Percentiles rank a stretch among this genome's conserved stretches.
Evolutionary conservation across 2,329 filamentous ascomycete genomes (phyloP).

Genomic region (Colletotrichum sp.): DNA sequence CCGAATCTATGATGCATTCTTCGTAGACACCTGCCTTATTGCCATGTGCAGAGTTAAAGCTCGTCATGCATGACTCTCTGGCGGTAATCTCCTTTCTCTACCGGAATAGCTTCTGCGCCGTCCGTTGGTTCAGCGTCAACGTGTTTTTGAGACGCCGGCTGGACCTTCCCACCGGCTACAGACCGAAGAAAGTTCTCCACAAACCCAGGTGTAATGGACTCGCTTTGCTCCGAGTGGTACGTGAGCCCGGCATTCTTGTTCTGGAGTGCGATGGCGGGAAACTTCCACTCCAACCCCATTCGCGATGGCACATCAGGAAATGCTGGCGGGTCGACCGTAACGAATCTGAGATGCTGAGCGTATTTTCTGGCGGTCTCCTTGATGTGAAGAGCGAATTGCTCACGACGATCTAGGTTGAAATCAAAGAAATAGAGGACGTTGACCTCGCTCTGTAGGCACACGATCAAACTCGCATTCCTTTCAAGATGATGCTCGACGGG

Average conservation of each 20-base stretch:
- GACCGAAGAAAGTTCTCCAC: not conserved
- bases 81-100: not conserved
- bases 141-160: not conserved
- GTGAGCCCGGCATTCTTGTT: not conserved
- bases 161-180: not conserved
- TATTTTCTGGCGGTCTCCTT: slow-evolving; percentile 46
- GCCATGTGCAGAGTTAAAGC: not conserved
- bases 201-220: not conserved
- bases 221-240: not conserved
- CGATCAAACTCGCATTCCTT: not conserved
- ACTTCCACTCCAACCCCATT: slow-evolving; percentile 34
- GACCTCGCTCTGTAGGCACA: not conserved
- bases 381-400: slow-evolving; percentile 39
- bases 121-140: not conserved
- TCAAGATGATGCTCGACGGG: not conserved
- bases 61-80: not conserved
- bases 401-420: slow-evolving; percentile 30
- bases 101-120: not conserved
- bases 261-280: slow-evolving; percentile 12
- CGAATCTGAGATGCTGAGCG: slow-evolving; percentile 50
- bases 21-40: not conserved
- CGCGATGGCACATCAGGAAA: slow-evolving; percentile 46
- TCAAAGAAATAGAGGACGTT: slow-evolving; percentile 33
- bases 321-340: slow-evolving; percentile 48
- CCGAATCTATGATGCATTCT: not conserved